Percentiles rank a stretch among this genome's conserved stretches.
Evolutionary conservation across 495 filamentous ascomycete genomes (phyloP).

Genomic region (Margaritispora aquatica): DNA sequence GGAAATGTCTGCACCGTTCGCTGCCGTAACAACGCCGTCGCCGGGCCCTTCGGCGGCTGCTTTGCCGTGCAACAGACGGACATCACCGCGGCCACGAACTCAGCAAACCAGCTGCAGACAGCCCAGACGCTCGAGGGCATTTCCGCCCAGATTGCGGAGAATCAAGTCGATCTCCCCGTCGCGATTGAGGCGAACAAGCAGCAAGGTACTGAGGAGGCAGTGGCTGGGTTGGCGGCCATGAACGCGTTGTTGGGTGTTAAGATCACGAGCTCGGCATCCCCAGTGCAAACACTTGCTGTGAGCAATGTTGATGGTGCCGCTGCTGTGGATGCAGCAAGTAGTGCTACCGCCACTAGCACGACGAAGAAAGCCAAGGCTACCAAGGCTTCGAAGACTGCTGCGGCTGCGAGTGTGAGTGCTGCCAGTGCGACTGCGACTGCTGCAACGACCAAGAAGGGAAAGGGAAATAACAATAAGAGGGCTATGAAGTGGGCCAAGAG

Average conservation of each 20-base stretch:
- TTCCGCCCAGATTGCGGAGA: slow-evolving; percentile 24
- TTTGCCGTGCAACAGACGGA: slow-evolving; percentile 42
- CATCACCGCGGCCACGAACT: slow-evolving; percentile 28
- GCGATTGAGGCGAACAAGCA: slow-evolving; percentile 32
- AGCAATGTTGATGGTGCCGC: slow-evolving; percentile 11
- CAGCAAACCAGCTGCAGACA: slow-evolving; percentile 25
- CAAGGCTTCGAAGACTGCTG: no score
- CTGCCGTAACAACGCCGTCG: slow-evolving; percentile 48
- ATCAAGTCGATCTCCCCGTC: slow-evolving; percentile 30
- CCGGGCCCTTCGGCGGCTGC: slow-evolving; percentile 51
- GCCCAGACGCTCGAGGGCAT: slow-evolving; percentile 26
- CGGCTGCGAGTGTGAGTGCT: neutral
- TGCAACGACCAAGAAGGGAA: neutral
- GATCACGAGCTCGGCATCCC: neutral
- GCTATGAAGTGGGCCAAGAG: slow-evolving; percentile 8
- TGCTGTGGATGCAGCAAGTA: neutral
- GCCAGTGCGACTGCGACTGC: neutral
- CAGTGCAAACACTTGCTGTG: slow-evolving; percentile 1
- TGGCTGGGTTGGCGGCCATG: slow-evolving; percentile 29
- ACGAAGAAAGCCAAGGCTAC: slow-evolving; percentile 6
- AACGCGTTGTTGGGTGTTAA: slow-evolving; percentile 4
- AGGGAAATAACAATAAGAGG: neutral
- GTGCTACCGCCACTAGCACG: neutral
- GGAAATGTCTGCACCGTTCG: slow-evolving; percentile 52
- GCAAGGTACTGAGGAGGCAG: slow-evolving; percentile 25